A percentile compares a stretch with the other conserved stretches of the same genome.
These are phyloP conservation scores for Yamadazyma phyllophila DNA, from an alignment of 805 yeast genomes.

Conservation along the genomic window DNA sequence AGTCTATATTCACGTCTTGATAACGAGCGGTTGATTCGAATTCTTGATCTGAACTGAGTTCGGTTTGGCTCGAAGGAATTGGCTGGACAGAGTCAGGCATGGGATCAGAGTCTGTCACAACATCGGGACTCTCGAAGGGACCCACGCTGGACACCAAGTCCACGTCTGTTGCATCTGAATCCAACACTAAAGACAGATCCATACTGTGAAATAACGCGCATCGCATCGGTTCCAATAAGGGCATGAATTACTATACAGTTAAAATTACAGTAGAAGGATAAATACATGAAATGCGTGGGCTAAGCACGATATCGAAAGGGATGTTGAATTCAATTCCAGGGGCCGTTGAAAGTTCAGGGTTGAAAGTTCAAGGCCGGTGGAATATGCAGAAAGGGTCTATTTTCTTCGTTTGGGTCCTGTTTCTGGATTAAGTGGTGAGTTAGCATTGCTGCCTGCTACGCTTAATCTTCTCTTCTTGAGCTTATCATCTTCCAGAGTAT, in stretches of 20 bases:
- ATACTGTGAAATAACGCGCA: not conserved
- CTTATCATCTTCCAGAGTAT: constrained; percentile 13
- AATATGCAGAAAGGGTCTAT: not conserved
- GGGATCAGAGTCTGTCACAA: too few relatives aligned
- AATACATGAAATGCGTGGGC: too few relatives aligned
- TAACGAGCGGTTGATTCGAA: not conserved
- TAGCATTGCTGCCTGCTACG: constrained; percentile 7
- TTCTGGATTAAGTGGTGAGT: constrained; percentile 7
- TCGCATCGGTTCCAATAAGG: not conserved
- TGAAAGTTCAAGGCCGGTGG: not conserved
- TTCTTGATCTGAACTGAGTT: not conserved
- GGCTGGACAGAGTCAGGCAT: too few relatives aligned
- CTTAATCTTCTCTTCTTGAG: constrained; percentile 14
- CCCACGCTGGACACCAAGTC: too few relatives aligned
- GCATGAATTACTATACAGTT: not conserved
- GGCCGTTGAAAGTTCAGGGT: not conserved
- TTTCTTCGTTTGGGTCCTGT: constrained; percentile 4
- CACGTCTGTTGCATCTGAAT: too few relatives aligned
- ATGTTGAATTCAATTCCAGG: too few relatives aligned
- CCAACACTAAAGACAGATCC: too few relatives aligned
- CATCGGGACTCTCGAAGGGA: too few relatives aligned
- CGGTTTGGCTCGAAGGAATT: not conserved
- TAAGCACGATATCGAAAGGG: too few relatives aligned
- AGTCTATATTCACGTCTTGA: not conserved
- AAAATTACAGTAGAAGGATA: not conserved